Evolutionary conservation across 164 flowering plant genomes (phyloP), one percentile per base, ranked within the genome.

Genomic region (Tetrastigma voinierianum): DNA sequence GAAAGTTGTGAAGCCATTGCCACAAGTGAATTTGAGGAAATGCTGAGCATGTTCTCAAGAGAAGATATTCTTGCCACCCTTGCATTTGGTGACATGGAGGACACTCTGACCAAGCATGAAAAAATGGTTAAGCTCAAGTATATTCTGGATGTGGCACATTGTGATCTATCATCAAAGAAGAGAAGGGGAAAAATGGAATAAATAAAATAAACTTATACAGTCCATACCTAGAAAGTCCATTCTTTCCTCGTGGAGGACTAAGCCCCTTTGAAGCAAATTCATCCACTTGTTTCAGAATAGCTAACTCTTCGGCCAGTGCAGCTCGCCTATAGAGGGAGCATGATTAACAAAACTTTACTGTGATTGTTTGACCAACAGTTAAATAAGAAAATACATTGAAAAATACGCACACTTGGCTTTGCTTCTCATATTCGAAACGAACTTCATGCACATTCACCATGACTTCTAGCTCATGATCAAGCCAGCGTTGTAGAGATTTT

Each of bases 391-490:
- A 10, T 10, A 43, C 45, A 46, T 45, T 60, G 9, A 20, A 46
- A 46, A 54, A 20, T 54, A 70, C 97, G 67, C 92, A 96, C 99
- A 90, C 98, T 89, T 96, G 93, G 62, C 96, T 90, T 80, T 96
- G 99, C 76, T 88, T 96, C 80, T 96, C 99, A 73, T 92, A 96
- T 72, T 96, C 99, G 44, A 70, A 78, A 76, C 94, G 97, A 76
- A 96, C 99, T 89, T 96, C 99, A 79, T 92, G 99, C 74, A 92
- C 95, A 73, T 96, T 90, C 71, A 96, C 99, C 93, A 90, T 86
- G 66, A 96, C 99, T 78, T 90, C 99, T 40, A 96, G 86, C 85
- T 96, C 99, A 74, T 96, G 97, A 67, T 92, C 97, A 74, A 92
- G 91, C 99, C 96, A 92, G 13, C 92, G 86, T 65, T 89, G 99